These are phyloP conservation scores for Carex littledalei DNA, from an alignment of 176 grass and related monocot species.

Conservation along the genomic window DNA sequence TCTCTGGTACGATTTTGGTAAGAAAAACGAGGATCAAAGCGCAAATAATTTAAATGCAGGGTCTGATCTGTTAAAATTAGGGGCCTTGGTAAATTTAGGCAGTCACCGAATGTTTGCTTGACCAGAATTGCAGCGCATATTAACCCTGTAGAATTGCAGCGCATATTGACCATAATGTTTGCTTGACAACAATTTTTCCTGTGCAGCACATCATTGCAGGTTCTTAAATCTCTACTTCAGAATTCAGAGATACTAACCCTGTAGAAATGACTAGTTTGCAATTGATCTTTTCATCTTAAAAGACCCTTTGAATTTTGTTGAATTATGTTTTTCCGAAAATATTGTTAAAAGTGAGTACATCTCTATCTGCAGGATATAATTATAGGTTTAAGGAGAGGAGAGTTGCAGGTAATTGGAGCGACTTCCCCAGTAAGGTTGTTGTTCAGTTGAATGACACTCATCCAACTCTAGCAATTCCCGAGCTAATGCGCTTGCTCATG, in stretches of 20 bases:
- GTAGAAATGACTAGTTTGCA: not conserved
- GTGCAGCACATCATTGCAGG: slow-evolving; percentile 97
- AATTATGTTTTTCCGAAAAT: not conserved
- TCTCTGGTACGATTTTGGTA: no score
- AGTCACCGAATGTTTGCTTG: no score
- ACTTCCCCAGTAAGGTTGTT: slow-evolving; percentile 50
- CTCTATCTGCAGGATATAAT: slow-evolving; percentile 49
- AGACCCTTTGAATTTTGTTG: not conserved
- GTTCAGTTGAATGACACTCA: slow-evolving; percentile 59
- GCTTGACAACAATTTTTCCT: slow-evolving; percentile 98
- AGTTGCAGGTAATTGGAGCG: slow-evolving; percentile 24
- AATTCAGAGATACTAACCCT: not conserved
- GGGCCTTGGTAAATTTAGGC: no score
- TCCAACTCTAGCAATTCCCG: slow-evolving; percentile 55
- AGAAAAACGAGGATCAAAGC: no score
- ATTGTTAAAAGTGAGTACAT: slow-evolving; percentile 8
- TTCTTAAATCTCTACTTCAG: slow-evolving; percentile 28
- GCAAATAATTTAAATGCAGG: no score
- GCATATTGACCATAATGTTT: no score
- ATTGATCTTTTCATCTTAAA: not conserved
- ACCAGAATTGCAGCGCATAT: no score
- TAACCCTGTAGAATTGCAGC: no score
- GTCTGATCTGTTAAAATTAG: no score
- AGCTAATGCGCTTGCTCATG: slow-evolving; percentile 43
- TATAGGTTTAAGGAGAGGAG: slow-evolving; percentile 53